Evolutionary conservation across 495 filamentous ascomycete genomes (phyloP), one percentile per base, ranked within the genome.

Genomic region (Aspergillus wentii): DNA sequence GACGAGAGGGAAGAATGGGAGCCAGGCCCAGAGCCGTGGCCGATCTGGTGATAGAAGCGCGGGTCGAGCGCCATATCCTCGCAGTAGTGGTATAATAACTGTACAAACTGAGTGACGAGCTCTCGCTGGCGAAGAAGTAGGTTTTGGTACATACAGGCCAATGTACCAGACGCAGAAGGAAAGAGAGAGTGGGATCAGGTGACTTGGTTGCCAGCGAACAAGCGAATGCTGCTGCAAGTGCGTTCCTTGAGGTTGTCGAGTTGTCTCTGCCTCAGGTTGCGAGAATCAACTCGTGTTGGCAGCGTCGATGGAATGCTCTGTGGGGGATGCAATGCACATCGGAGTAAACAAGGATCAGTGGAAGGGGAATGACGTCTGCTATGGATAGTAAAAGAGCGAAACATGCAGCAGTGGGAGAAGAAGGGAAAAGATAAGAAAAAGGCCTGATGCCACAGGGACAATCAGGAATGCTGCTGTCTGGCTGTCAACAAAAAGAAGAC

Each of bases 1-100:
- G 72, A 75, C 10, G 79, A 79, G 10, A 81, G 82, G 23, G 72
- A 75, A 4, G 73, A 76, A 42, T 71, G 64, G 53, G 58, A 74
- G 43, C 59, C 57, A 40, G 60, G 64, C 17, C 61, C 61, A 18
- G 52, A 17, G 40, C 61, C 54, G 37, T 61, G 56, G 43, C 61
- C 61, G 48, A 75, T 43, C 42, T 72, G 68, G 33, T 66, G 64
- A 49, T 74, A 79, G 36, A 71, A 68, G 41, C 75, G 72, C 48
- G 71, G 61, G 47, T 81, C 77, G 38, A 79, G 57, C 54, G 72
- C 68, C 74, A 79, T 76, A 33, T 72, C 64, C 56, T 66, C 53
- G 46, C 53, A 64, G 39, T 52, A 55, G 48, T 66, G 65, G 40
- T 56, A 66, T 54, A 74, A 65, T 56, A 68, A 62, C 56, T 71